These are phyloP conservation scores for Rhizopogon roseolus DNA, from an alignment of 768 basidiomycete species.

Conservation along the genomic window DNA sequence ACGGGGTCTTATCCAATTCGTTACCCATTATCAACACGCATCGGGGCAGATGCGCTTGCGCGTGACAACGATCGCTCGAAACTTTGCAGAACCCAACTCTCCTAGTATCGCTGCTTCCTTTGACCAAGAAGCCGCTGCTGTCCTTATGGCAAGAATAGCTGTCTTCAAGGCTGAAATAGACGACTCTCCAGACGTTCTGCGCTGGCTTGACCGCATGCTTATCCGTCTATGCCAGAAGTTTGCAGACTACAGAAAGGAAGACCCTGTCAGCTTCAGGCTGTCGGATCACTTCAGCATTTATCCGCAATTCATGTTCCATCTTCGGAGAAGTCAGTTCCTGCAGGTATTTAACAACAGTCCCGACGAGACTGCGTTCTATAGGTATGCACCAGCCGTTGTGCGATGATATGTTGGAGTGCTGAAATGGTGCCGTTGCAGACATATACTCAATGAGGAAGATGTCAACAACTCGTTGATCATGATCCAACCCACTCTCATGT, in stretches of 20 bases:
- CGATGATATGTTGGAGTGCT: constrained; percentile 1
- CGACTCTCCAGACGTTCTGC: constrained; percentile 91
- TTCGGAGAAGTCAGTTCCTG: constrained; percentile 94
- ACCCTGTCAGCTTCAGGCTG: constrained; percentile 89
- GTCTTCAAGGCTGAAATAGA: constrained; percentile 99
- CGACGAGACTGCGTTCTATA: constrained; percentile 98
- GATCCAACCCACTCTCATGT: constrained; percentile 99
- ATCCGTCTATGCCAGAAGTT: constrained; percentile 99
- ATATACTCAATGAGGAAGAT: constrained; percentile 93
- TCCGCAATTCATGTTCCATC: constrained; percentile 99
- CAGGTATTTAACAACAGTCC: constrained; percentile 99
- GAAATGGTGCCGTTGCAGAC: constrained; percentile 42
- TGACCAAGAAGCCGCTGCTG: constrained; percentile 97
- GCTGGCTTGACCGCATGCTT: constrained; percentile 98
- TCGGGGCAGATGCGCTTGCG: constrained; percentile 93
- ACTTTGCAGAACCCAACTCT: constrained; percentile 96
- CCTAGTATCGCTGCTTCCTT: constrained; percentile 90
- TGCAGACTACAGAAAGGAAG: constrained; percentile 97
- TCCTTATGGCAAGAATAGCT: constrained; percentile 97
- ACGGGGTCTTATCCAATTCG: constrained; percentile 94
- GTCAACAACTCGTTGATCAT: constrained; percentile 99
- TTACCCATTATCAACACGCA: constrained; percentile 97
- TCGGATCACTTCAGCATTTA: constrained; percentile 98
- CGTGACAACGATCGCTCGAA: constrained; percentile 97
- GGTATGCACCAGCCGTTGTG: constrained; percentile 41